These are phyloP conservation scores for Camelina hispida DNA, from an alignment of 345 rosid species.

Conservation along the genomic window DNA sequence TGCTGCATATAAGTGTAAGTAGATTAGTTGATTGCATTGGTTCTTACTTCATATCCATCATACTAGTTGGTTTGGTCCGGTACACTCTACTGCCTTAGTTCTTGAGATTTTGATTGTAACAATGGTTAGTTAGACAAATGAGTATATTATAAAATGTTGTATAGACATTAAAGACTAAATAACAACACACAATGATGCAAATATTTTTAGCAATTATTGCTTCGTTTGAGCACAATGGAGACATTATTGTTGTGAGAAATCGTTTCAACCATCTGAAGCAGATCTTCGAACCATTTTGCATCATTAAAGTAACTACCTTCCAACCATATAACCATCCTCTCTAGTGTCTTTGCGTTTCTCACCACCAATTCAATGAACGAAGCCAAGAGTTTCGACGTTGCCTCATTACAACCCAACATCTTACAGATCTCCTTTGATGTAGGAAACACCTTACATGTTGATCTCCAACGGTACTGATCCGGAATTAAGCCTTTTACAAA, in stretches of 20 bases:
- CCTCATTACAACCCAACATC: not conserved
- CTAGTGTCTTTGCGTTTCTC: conserved; percentile 8
- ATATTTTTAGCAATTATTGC: too few relatives aligned
- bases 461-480: conserved; percentile 18
- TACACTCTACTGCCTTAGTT: too few relatives aligned
- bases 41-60: too few relatives aligned
- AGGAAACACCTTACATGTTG: not conserved
- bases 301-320: not conserved
- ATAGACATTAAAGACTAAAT: too few relatives aligned
- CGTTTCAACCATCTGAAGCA: not conserved
- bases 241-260: not conserved
- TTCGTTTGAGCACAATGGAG: too few relatives aligned
- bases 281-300: not conserved
- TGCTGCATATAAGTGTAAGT: too few relatives aligned
- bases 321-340: not conserved
- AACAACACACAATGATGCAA: too few relatives aligned
- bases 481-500: not conserved
- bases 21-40: too few relatives aligned
- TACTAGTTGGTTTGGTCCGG: too few relatives aligned
- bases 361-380: conserved; percentile 6
- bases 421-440: not conserved
- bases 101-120: too few relatives aligned
- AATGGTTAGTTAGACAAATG: too few relatives aligned
- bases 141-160: too few relatives aligned
- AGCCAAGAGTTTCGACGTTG: not conserved